Conservation (phyloP, 805 yeast genomes). For the Starmerella floricola region DNA sequence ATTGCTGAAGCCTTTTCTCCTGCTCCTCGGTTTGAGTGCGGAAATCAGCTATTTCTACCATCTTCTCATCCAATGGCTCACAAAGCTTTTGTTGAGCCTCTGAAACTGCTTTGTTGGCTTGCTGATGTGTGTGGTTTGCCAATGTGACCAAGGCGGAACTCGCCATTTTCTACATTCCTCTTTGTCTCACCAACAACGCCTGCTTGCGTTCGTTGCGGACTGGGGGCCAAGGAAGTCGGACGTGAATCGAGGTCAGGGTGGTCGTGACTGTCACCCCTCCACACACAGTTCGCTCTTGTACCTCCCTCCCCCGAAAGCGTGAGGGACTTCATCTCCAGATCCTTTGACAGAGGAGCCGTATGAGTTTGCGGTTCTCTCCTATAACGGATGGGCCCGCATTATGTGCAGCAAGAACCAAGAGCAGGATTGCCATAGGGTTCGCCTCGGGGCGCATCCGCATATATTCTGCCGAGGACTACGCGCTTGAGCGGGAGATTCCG, state of each 20-base stretch:
- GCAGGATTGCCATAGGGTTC: slow-evolving; percentile 7
- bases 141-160: slow-evolving; percentile 9
- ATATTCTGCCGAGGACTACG: slow-evolving; percentile 10
- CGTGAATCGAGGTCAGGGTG: too few relatives aligned
- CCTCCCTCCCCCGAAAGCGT: too few relatives aligned
- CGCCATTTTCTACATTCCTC: background rate
- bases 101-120: slow-evolving; percentile 7
- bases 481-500: slow-evolving; percentile 15
- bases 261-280: too few relatives aligned
- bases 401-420: background rate
- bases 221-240: too few relatives aligned
- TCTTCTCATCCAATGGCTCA: slow-evolving; percentile 22
- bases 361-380: slow-evolving; percentile 12
- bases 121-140: slow-evolving; percentile 11
- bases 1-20: slow-evolving; percentile 9
- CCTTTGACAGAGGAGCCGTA: background rate
- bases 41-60: slow-evolving; percentile 21
- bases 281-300: too few relatives aligned
- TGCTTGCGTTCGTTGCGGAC: background rate
- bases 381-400: background rate
- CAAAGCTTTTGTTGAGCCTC: slow-evolving; percentile 14
- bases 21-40: slow-evolving; percentile 14
- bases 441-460: slow-evolving; percentile 10
- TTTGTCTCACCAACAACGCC: background rate
- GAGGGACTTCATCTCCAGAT: too few relatives aligned